phyloP scores from a whole-genome alignment of 352 stramenopile genomes.

The Pythium aristosporum region DNA sequence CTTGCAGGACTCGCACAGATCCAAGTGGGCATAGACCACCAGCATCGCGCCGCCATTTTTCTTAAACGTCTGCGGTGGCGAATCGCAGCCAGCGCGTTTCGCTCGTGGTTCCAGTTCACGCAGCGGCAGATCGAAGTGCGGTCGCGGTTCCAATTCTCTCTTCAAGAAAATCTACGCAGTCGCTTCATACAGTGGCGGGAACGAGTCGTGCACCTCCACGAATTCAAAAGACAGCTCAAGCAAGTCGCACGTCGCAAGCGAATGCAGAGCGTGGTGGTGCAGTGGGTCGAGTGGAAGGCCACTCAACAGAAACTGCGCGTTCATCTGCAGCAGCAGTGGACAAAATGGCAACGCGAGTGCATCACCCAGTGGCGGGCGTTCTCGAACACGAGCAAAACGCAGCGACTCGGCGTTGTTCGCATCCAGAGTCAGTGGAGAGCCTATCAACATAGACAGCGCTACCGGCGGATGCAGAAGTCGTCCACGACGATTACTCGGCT shows the following conservation, averaged over 20 bases:
- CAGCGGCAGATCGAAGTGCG: conserved; percentile 25
- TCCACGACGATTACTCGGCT: neutral
- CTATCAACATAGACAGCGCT: neutral
- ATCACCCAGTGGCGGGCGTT: conserved; percentile 8
- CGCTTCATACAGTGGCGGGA: conserved; percentile 24
- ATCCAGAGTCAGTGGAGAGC: conserved; percentile 19
- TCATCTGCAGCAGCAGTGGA: conserved; percentile 21
- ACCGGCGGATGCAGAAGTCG: neutral
- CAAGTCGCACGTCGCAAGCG: conserved; percentile 21
- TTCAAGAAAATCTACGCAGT: conserved; percentile 15
- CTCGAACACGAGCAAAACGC: neutral
- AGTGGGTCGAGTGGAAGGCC: conserved; percentile 20
- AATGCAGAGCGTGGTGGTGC: neutral
- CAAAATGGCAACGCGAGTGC: conserved; percentile 12
- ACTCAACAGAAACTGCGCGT: conserved; percentile 13
- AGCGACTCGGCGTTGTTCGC: neutral
- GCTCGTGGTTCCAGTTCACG: conserved; percentile 23
- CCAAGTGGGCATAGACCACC: conserved; percentile 8
- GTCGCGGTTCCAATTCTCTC: conserved; percentile 23
- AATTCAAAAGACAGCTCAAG: conserved; percentile 27
- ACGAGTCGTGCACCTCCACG: conserved; percentile 8
- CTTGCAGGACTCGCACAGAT: neutral
- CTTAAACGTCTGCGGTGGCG: conserved; percentile 17
- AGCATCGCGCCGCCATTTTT: conserved; percentile 13
- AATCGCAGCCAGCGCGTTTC: conserved; percentile 13